Conservation (phyloP, 495 filamentous ascomycete genomes). For the Daldinia bambusicola region DNA sequence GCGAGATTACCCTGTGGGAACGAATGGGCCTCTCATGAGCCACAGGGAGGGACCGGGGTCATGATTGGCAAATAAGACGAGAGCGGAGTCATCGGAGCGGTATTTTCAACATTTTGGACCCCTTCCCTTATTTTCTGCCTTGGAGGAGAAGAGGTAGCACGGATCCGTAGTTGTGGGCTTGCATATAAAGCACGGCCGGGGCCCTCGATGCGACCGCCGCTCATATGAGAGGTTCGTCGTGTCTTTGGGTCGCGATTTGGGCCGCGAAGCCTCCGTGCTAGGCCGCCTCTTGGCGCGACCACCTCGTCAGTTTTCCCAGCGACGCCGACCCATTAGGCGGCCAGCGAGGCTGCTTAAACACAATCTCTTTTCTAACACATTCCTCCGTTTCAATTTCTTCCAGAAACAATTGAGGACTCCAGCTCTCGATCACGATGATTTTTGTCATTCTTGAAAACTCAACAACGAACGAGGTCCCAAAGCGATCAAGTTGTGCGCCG, state of each 20-base stretch:
- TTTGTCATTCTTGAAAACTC: not conserved
- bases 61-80: conserved; percentile 38
- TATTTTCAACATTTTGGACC: conserved; percentile 10
- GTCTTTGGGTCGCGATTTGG: conserved; percentile 39
- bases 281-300: conserved; percentile 46
- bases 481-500: not conserved
- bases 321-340: conserved; percentile 38
- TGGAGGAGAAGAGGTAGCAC: conserved; percentile 30
- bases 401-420: conserved; percentile 45
- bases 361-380: conserved; percentile 20
- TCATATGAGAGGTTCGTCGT: conserved; percentile 30
- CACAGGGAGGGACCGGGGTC: conserved; percentile 34
- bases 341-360: conserved; percentile 42
- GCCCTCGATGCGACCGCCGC: conserved; percentile 41
- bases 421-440: not conserved
- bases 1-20: conserved; percentile 7
- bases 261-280: conserved; percentile 46
- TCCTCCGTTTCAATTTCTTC: conserved; percentile 31
- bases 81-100: conserved; percentile 22
- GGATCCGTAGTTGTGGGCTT: conserved; percentile 20
- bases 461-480: not conserved
- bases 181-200: conserved; percentile 45
- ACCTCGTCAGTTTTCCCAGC: conserved; percentile 19
- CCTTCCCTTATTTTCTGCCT: conserved; percentile 37
- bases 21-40: conserved; percentile 32